Percentiles rank a stretch among this genome's conserved stretches.
Conservation (phyloP, 345 rosid genomes). For the Salix arbutifolia region DNA sequence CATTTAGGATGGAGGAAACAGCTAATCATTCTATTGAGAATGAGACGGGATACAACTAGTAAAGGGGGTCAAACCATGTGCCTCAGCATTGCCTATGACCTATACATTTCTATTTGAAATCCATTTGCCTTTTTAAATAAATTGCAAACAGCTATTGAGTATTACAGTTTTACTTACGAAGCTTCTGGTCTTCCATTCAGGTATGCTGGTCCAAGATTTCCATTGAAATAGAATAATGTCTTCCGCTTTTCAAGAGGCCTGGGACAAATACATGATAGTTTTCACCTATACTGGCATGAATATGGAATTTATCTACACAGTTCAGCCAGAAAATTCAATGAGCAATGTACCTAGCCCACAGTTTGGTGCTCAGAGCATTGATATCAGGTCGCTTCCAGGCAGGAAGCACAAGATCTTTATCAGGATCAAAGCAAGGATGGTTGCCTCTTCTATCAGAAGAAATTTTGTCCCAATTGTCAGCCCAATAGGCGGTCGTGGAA, state of each 20-base stretch:
- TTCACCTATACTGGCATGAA: constrained; percentile 2
- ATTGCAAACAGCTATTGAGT: background rate
- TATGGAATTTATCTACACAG: background rate
- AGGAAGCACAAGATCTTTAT: constrained; percentile 92
- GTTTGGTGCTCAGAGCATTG: constrained; percentile 43
- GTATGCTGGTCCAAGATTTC: constrained; percentile 93
- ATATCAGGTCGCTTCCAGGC: constrained; percentile 94
- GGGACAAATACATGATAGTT: constrained; percentile 10
- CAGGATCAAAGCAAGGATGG: constrained; percentile 96
- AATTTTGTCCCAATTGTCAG: constrained; percentile 78
- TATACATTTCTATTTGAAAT: background rate
- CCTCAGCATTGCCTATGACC: background rate
- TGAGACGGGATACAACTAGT: background rate
- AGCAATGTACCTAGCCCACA: constrained; percentile 59
- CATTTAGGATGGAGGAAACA: too few species aligned
- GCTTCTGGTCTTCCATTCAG: constrained; percentile 79
- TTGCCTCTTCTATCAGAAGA: constrained; percentile 70
- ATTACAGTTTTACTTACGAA: constrained; percentile 50
- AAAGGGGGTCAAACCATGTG: background rate
- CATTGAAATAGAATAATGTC: constrained; percentile 85
- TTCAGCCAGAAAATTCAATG: background rate
- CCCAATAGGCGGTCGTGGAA: constrained; percentile 91
- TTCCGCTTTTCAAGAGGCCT: constrained; percentile 78
- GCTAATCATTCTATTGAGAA: background rate
- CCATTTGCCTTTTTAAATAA: background rate